Evolutionary conservation across 2,329 filamentous ascomycete genomes (phyloP).

Genomic region (Paraconiothyrium sp.): DNA sequence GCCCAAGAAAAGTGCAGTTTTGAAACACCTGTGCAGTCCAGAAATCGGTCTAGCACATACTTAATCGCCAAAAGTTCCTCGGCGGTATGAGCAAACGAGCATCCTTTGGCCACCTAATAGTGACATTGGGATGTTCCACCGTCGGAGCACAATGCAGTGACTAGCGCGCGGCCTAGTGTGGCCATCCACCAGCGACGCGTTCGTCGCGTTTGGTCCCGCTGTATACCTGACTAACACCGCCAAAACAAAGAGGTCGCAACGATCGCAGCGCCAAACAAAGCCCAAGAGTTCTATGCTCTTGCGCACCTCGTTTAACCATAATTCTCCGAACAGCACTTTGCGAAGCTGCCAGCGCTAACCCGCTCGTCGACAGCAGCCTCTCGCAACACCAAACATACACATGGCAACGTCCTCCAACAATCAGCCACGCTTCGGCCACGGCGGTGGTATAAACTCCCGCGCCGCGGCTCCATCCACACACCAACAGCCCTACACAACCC

Average conservation of each 20-base stretch:
- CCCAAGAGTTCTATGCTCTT: constrained; percentile 16
- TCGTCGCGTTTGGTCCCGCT: constrained; percentile 1
- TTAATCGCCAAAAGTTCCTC: constrained; percentile 18
- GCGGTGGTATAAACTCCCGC: constrained; percentile 45
- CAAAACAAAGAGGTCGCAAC: constrained; percentile 20
- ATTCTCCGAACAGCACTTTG: background rate
- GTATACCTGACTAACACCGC: constrained; percentile 19
- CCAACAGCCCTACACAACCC: constrained; percentile 41
- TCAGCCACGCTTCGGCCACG: constrained; percentile 61
- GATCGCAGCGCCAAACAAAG: constrained; percentile 4
- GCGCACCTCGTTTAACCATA: background rate
- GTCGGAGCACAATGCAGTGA: constrained; percentile 17
- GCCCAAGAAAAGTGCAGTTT: constrained; percentile 23
- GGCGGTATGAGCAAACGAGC: background rate
- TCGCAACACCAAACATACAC: constrained; percentile 7
- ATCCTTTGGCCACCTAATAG: background rate
- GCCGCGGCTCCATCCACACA: constrained; percentile 19
- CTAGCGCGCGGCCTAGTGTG: constrained; percentile 16
- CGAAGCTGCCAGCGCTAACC: background rate
- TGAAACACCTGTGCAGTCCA: constrained; percentile 27
- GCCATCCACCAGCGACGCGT: constrained; percentile 6
- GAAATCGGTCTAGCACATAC: constrained; percentile 15
- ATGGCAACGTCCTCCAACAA: constrained; percentile 65
- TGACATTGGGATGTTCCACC: constrained; percentile 1
- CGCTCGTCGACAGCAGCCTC: background rate